Evolutionary conservation across 139 green algal genomes (phyloP).

Genomic region (Chlorella ohadii): DNA sequence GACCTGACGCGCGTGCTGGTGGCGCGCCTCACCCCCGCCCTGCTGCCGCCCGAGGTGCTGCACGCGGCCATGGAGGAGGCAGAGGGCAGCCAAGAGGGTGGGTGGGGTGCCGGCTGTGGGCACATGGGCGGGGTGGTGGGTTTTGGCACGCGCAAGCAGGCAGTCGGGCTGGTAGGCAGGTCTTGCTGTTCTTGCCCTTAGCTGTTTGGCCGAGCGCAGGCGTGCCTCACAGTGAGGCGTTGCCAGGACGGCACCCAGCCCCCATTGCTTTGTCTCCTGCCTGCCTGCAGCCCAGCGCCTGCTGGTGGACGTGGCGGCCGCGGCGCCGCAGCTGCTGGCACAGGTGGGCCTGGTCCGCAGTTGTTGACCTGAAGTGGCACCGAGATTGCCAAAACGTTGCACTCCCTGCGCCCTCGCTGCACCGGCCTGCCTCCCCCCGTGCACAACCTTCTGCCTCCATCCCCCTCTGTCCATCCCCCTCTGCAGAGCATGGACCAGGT

Average conservation of each 20-base stretch:
- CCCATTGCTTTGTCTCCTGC: background rate
- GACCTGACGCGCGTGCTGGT: slow-evolving; percentile 60
- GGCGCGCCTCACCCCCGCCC: slow-evolving; percentile 49
- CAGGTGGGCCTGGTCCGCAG: slow-evolving; percentile 9
- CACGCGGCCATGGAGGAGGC: slow-evolving; percentile 53
- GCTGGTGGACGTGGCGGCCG: slow-evolving; percentile 33
- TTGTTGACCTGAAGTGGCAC: too few relatives aligned
- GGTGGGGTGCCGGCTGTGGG: background rate
- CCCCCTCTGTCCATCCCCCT: background rate
- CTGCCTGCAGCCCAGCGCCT: slow-evolving; percentile 30
- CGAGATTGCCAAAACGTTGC: too few relatives aligned
- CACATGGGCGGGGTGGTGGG: background rate
- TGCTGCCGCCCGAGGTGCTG: slow-evolving; percentile 66
- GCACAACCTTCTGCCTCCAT: background rate
- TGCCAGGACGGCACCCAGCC: background rate
- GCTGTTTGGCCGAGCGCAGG: too few relatives aligned
- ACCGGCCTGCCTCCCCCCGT: background rate
- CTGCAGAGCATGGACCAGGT: slow-evolving; percentile 33
- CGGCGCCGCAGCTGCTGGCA: slow-evolving; percentile 43
- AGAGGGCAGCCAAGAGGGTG: slow-evolving; percentile 6
- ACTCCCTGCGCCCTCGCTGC: too few relatives aligned
- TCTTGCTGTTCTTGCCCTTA: too few relatives aligned
- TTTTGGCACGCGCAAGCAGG: too few relatives aligned
- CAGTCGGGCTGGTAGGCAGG: too few relatives aligned
- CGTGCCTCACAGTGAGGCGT: too few relatives aligned